Conservation (phyloP, 768 basidiomycete species). For the Termitomyces sp. region DNA sequence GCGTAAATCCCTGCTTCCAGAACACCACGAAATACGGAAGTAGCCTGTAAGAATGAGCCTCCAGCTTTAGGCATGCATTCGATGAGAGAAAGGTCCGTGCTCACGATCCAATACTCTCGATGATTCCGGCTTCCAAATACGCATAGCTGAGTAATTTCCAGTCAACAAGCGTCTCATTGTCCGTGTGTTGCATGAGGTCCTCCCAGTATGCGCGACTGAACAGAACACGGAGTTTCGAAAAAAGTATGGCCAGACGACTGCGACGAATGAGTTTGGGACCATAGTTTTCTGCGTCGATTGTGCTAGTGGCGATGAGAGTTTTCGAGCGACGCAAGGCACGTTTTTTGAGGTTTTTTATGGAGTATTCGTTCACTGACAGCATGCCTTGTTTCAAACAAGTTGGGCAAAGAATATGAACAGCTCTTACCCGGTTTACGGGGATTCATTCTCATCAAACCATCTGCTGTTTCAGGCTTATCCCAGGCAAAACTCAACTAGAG, state of each 20-base stretch:
- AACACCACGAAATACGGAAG: constrained; percentile 65
- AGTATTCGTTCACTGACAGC: constrained; percentile 45
- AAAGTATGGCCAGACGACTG: constrained; percentile 30
- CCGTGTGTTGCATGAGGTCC: constrained; percentile 44
- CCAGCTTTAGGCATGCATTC: not conserved
- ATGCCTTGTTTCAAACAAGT: not conserved
- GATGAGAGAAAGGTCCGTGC: constrained; percentile 13
- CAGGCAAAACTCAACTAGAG: constrained; percentile 61
- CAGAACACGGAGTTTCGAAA: constrained; percentile 38
- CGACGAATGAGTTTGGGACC: constrained; percentile 31
- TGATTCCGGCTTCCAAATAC: constrained; percentile 59
- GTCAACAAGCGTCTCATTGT: constrained; percentile 59
- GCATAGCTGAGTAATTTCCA: constrained; percentile 57
- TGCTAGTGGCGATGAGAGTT: constrained; percentile 39
- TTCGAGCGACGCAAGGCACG: constrained; percentile 43
- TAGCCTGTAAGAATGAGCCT: constrained; percentile 29
- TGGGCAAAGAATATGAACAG: not conserved
- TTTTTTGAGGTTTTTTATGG: constrained; percentile 47
- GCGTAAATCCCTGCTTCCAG: constrained; percentile 55
- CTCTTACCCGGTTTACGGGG: constrained; percentile 58
- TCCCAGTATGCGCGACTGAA: constrained; percentile 59
- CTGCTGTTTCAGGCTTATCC: constrained; percentile 61
- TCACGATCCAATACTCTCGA: constrained; percentile 53
- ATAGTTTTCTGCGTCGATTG: constrained; percentile 45
- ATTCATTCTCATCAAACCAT: constrained; percentile 61